phyloP scores from a whole-genome alignment of 106 monocot genomes.

The Narthecium ossifragum region DNA sequence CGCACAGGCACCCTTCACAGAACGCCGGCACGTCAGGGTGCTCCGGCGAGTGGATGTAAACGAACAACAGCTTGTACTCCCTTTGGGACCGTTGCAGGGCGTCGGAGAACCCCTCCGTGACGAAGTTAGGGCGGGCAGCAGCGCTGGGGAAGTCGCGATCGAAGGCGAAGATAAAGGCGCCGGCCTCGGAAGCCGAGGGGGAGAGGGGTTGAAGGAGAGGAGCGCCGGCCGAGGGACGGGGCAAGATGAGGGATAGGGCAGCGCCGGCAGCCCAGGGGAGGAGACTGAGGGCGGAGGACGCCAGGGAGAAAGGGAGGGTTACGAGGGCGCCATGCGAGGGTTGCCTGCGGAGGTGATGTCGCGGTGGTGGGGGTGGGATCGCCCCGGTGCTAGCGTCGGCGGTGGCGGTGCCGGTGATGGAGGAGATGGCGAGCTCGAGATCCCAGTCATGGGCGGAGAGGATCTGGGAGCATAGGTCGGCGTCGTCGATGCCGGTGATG shows the following conservation, averaged over 20 bases:
- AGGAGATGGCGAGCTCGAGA: constrained; percentile 82
- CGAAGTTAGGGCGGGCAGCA: constrained; percentile 41
- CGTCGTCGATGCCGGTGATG: constrained; percentile 76
- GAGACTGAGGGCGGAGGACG: constrained; percentile 61
- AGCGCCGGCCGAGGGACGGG: constrained; percentile 17
- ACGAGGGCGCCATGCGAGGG: constrained; percentile 76
- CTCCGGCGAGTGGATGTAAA: constrained; percentile 92
- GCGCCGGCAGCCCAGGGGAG: constrained; percentile 71
- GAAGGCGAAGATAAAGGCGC: constrained; percentile 54
- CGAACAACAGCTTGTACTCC: constrained; percentile 80
- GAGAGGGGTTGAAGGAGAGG: constrained; percentile 29
- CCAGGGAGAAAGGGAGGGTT: constrained; percentile 81
- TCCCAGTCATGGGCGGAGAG: constrained; percentile 94
- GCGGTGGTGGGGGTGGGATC: neutral
- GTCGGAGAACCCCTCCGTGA: constrained; percentile 78
- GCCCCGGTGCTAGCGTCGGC: neutral
- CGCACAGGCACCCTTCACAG: constrained; percentile 54
- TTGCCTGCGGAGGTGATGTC: constrained; percentile 22
- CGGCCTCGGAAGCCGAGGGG: constrained; percentile 63
- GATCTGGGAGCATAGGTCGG: constrained; percentile 80
- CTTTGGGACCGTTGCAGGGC: constrained; percentile 76
- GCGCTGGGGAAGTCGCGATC: constrained; percentile 43
- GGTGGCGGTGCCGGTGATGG: constrained; percentile 38
- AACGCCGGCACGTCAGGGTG: constrained; percentile 82
- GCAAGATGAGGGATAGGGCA: constrained; percentile 51